Evolutionary conservation across 2,329 filamentous ascomycete species (phyloP).

Genomic region (Ascosphaera pollenicola): DNA sequence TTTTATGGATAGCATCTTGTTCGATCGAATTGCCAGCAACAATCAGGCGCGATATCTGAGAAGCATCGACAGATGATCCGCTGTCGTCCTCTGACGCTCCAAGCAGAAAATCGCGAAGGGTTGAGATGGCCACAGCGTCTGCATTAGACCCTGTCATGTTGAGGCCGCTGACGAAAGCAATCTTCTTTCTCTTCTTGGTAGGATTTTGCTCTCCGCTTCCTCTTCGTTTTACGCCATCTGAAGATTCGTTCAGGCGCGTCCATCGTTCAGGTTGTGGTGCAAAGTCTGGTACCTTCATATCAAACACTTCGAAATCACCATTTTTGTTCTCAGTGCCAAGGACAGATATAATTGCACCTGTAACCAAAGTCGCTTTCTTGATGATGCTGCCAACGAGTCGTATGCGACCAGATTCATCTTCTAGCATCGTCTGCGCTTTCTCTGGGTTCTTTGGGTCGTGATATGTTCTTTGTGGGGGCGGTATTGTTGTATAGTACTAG

Average conservation of each 20-base stretch:
- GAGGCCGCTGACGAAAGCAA: conserved; percentile 78
- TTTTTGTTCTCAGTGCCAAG: conserved; percentile 83
- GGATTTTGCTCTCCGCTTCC: conserved; percentile 17
- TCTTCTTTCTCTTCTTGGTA: conserved; percentile 37
- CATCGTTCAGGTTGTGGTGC: conserved; percentile 63
- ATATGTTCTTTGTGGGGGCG: conserved; percentile 57
- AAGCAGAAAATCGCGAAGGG: conserved; percentile 70
- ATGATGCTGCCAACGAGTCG: conserved; percentile 52
- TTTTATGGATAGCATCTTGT: conserved; percentile 14
- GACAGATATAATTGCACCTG: conserved; percentile 82
- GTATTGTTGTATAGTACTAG: conserved; percentile 41
- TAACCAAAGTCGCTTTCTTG: conserved; percentile 52
- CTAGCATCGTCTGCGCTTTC: conserved; percentile 53
- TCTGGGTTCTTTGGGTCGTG: conserved; percentile 26
- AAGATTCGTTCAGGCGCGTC: conserved; percentile 17
- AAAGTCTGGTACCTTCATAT: conserved; percentile 72
- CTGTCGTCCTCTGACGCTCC: conserved; percentile 46
- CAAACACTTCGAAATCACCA: conserved; percentile 81
- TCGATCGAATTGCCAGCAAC: conserved; percentile 78
- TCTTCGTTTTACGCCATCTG: conserved; percentile 9
- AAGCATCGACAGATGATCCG: conserved; percentile 21
- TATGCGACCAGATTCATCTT: conserved; percentile 85
- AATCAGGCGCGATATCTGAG: conserved; percentile 58
- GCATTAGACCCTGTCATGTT: conserved; percentile 57
- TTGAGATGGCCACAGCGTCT: conserved; percentile 50